Conservation (phyloP, 352 stramenopile species). For the Poterioochromonas sp. region DNA sequence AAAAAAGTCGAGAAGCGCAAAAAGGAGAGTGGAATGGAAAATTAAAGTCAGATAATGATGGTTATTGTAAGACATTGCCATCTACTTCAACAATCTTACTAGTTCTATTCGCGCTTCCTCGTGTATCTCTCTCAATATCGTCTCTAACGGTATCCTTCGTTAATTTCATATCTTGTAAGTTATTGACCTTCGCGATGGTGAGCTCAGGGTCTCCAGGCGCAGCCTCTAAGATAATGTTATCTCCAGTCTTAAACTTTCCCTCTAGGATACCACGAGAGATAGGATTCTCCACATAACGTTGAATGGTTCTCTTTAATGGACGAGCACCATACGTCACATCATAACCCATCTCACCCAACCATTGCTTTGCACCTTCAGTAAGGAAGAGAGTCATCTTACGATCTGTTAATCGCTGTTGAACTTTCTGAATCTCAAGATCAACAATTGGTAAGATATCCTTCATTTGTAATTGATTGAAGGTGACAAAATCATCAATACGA, state of each 20-base stretch:
- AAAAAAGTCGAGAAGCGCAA: too few species aligned
- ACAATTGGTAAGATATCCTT: constrained; percentile 85
- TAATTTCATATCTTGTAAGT: too few species aligned
- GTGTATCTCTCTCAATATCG: too few species aligned
- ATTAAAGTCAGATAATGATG: too few species aligned
- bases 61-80: too few species aligned
- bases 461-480: constrained; percentile 87
- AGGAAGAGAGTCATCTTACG: constrained; percentile 79
- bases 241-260: constrained; percentile 36
- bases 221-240: neutral
- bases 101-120: too few species aligned
- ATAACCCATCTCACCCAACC: constrained; percentile 80
- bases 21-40: too few species aligned
- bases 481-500: constrained; percentile 90
- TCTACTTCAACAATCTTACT: too few species aligned
- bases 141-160: too few species aligned
- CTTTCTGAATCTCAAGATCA: constrained; percentile 76
- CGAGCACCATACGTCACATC: constrained; percentile 89
- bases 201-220: neutral
- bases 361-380: constrained; percentile 74
- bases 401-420: constrained; percentile 71
- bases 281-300: constrained; percentile 86
- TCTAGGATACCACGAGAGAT: constrained; percentile 79
- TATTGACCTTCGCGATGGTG: constrained; percentile 2
- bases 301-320: constrained; percentile 88